phyloP scores from a whole-genome alignment of 1,139 yeast species.

The Diutina mesorugosa region DNA sequence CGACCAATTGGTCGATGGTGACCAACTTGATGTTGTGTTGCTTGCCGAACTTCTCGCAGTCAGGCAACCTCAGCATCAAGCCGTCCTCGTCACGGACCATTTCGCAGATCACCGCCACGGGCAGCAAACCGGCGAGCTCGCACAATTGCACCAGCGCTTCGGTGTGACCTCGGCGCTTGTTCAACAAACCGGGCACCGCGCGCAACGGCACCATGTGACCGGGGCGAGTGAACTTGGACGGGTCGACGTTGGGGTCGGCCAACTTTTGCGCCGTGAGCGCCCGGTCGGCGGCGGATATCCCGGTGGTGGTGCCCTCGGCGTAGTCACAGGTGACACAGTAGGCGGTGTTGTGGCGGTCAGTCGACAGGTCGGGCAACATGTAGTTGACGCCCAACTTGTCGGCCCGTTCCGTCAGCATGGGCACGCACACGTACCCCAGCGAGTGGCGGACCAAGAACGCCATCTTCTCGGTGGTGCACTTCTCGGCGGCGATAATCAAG shows the following conservation, averaged over 20 bases:
- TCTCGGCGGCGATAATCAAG: slow-evolving; percentile 80
- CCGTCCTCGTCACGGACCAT: slow-evolving; percentile 91
- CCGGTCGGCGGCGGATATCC: slow-evolving; percentile 91
- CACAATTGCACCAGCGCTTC: slow-evolving; percentile 94
- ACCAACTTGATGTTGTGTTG: slow-evolving; percentile 56
- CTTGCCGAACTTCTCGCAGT: slow-evolving; percentile 62
- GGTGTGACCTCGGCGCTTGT: slow-evolving; percentile 88
- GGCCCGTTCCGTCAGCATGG: slow-evolving; percentile 67
- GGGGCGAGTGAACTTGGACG: slow-evolving; percentile 61
- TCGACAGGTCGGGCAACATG: slow-evolving; percentile 44
- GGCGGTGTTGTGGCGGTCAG: slow-evolving; percentile 94
- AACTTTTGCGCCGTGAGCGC: slow-evolving; percentile 68
- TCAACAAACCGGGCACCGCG: slow-evolving; percentile 78
- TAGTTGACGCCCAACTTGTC: slow-evolving; percentile 69
- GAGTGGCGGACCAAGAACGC: slow-evolving; percentile 85
- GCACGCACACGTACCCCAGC: slow-evolving; percentile 91
- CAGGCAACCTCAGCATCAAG: slow-evolving; percentile 86
- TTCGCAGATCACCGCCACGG: slow-evolving; percentile 91
- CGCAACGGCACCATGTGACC: slow-evolving; percentile 91
- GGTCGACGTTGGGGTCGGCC: slow-evolving; percentile 36
- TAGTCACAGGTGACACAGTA: slow-evolving; percentile 88
- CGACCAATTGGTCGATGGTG: slow-evolving; percentile 67
- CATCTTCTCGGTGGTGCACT: slow-evolving; percentile 74
- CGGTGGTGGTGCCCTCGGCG: slow-evolving; percentile 86
- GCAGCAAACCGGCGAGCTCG: slow-evolving; percentile 60